Percentiles rank a stretch among this genome's conserved stretches.
Evolutionary conservation across 148 eudicot species (phyloP).

Genomic region (Rhododendron kiyosumense): DNA sequence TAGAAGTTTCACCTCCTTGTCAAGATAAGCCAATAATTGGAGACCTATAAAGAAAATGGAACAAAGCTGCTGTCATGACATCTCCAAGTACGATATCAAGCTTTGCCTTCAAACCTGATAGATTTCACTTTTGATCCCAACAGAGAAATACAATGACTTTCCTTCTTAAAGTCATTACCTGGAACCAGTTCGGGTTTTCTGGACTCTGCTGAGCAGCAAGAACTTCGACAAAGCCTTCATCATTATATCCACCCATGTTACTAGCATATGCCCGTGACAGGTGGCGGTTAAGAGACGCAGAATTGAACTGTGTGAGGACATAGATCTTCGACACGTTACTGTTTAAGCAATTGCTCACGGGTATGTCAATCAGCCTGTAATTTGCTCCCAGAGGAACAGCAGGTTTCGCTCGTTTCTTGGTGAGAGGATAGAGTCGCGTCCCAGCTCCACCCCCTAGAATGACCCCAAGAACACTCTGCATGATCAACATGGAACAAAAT

Average conservation of each 20-base stretch:
- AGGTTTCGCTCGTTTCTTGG: constrained; percentile 92
- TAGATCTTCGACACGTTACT: constrained; percentile 84
- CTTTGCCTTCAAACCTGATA: background rate
- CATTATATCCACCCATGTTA: constrained; percentile 85
- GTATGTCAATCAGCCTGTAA: constrained; percentile 85
- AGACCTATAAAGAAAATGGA: background rate
- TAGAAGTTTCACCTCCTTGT: background rate
- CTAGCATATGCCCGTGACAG: constrained; percentile 84
- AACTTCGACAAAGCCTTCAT: constrained; percentile 96
- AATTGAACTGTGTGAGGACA: constrained; percentile 89
- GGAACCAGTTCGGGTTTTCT: constrained; percentile 95
- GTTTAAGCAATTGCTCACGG: constrained; percentile 90
- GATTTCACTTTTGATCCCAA: background rate
- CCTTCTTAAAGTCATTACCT: constrained; percentile 35
- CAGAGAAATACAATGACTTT: background rate
- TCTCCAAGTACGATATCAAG: background rate
- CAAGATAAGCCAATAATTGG: background rate
- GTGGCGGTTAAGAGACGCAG: constrained; percentile 93
- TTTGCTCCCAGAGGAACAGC: constrained; percentile 93
- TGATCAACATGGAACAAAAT: background rate
- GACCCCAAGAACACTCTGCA: constrained; percentile 88
- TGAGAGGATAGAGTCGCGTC: constrained; percentile 84
- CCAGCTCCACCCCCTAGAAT: constrained; percentile 99
- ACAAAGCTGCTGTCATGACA: background rate
- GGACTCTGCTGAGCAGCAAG: constrained; percentile 98